These are phyloP conservation scores for Fusarium coffeatum DNA, from an alignment of 2,329 filamentous ascomycete species.

Conservation along the genomic window DNA sequence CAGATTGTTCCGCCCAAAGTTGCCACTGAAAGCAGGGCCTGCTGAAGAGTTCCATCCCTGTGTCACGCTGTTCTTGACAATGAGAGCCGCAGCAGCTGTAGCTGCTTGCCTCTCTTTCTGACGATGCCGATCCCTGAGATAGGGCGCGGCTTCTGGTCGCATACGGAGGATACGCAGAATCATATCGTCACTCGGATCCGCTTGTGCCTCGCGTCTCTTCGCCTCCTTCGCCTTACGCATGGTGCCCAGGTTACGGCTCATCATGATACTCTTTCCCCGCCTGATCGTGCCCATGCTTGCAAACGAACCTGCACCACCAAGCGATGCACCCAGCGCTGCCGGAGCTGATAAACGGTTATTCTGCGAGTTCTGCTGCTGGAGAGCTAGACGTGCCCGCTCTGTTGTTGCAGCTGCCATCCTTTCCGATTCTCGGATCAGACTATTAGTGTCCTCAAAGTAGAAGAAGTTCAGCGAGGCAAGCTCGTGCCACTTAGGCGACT, in stretches of 20 bases:
- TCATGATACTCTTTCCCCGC: slow-evolving; percentile 85
- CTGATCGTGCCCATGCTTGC: slow-evolving; percentile 77
- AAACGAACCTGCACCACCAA: slow-evolving; percentile 57
- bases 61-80: slow-evolving; percentile 88
- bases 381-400: slow-evolving; percentile 77
- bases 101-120: slow-evolving; percentile 95
- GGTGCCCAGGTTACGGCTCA: slow-evolving; percentile 91
- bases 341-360: slow-evolving; percentile 78
- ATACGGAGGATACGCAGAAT: slow-evolving; percentile 94
- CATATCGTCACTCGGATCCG: slow-evolving; percentile 98
- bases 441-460: slow-evolving; percentile 93
- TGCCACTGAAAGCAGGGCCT: slow-evolving; percentile 48
- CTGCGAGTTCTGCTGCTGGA: slow-evolving; percentile 58
- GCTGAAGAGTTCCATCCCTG: slow-evolving; percentile 64
- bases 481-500: slow-evolving; percentile 98
- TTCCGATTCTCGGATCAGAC: slow-evolving; percentile 93
- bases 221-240: slow-evolving; percentile 97
- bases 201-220: slow-evolving; percentile 93
- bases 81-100: slow-evolving; percentile 89
- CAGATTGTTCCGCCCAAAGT: slow-evolving; percentile 60
- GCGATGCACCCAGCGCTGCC: slow-evolving; percentile 55
- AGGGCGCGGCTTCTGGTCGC: slow-evolving; percentile 88
- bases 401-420: slow-evolving; percentile 91
- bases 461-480: slow-evolving; percentile 97
- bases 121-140: slow-evolving; percentile 88